Evolutionary conservation across 768 basidiomycete genomes (phyloP), one percentile per base, ranked within the genome.

Genomic region (Mycena olivaceomarginata): DNA sequence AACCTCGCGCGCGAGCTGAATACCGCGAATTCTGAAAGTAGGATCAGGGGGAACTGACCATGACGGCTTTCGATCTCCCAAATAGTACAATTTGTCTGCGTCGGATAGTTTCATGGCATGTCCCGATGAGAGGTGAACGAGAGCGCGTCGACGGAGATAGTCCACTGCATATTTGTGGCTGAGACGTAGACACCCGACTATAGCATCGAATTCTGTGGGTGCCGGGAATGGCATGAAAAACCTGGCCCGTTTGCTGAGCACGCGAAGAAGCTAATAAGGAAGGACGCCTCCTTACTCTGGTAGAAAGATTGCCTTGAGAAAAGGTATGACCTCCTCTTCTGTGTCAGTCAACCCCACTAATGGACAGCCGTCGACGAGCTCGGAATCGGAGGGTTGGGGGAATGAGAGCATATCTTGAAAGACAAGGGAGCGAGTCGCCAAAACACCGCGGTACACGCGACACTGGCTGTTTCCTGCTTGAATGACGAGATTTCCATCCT

Each of bases 1-100:
- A 16, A 70, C 37, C 56, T 78, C 72, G 18, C 77, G 72, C 18
- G 72, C 73, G 16, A 78, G 56, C 46, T 59, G 63, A n/a, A 78
- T 74, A 20, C 51, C 46, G 11, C 11, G 41, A 5, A 74, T 77
- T 15, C 15, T 53, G 53, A 5, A 63, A 1, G 56, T 15, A 2
- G 15, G 11, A 2, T 46, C 40, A 5, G 22, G 18, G 62, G 68
- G 5, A 10, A 6, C 15, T 4, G 9, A 1, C 74, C 74, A 70
- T 37, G 60, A 70, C 12, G 4, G 39, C 0, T n/a, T 6, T 53
- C 9, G 7, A 9, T 20, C 15, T 31, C 37, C 57, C n/a, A 37
- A 37, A 15, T 25, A 10, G 12, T 9, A n/a, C n/a, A n/a, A n/a
- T n/a, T n/a, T n/a, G n/a, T n/a, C n/a, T 59, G 16, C 15, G 31